Conservation (phyloP, 495 filamentous ascomycete species). For the Penicillium bovifimosum region DNA sequence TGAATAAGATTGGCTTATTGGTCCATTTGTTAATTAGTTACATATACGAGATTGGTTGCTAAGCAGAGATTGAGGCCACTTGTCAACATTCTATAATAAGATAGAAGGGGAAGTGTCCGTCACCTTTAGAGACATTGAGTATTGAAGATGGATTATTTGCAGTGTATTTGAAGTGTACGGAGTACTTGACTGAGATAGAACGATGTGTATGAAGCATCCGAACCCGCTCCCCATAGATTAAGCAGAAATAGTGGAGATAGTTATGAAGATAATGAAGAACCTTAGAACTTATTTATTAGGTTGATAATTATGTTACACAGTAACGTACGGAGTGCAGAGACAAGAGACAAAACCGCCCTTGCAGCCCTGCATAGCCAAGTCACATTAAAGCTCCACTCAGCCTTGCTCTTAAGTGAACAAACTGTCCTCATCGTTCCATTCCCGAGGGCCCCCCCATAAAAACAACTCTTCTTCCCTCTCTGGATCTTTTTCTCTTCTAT, state of each 20-base stretch:
- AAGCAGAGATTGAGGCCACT: constrained; percentile 1
- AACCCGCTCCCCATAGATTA: not conserved
- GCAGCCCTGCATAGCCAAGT: constrained; percentile 23
- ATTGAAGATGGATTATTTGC: not conserved
- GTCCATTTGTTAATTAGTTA: not conserved
- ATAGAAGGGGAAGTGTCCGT: not conserved
- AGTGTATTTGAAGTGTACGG: too few species aligned
- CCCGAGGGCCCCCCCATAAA: constrained; percentile 19
- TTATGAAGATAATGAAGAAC: not conserved
- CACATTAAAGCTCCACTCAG: constrained; percentile 22
- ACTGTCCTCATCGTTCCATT: constrained; percentile 36
- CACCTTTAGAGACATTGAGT: not conserved
- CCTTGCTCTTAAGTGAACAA: constrained; percentile 39
- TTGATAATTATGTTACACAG: too few species aligned
- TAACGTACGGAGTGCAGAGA: too few species aligned
- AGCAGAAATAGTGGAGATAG: not conserved
- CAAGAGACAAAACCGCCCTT: too few species aligned
- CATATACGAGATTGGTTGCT: not conserved
- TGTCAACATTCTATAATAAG: not conserved
- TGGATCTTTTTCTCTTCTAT: constrained; percentile 2
- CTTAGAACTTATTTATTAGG: too few species aligned
- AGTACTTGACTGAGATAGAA: too few species aligned
- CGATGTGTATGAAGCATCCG: not conserved
- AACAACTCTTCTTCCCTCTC: constrained; percentile 10
- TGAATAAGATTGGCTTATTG: not conserved